phyloP scores from a whole-genome alignment of 2,329 filamentous ascomycete genomes.

The Diaporthe helianthi region DNA sequence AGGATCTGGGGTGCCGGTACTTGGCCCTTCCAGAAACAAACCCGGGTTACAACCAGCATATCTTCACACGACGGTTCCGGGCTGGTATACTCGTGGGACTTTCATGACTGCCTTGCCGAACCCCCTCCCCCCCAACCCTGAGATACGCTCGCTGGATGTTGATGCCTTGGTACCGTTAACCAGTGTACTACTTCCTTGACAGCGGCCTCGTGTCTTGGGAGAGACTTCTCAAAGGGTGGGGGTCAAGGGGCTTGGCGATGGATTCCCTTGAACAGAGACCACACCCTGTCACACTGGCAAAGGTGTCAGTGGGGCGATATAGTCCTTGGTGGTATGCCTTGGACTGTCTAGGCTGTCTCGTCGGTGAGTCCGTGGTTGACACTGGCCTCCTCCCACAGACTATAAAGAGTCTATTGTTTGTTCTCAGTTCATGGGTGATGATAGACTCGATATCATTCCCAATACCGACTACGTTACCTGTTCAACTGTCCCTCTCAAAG shows the following conservation, averaged over 20 bases:
- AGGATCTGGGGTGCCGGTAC: conserved; percentile 11
- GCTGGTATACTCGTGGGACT: not conserved
- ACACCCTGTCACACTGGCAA: conserved; percentile 2
- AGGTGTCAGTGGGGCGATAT: not conserved
- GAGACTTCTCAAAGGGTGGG: conserved; percentile 1
- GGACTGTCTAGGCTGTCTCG: not conserved
- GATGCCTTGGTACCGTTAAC: conserved; percentile 21
- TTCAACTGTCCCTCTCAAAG: not conserved
- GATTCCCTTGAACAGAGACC: not conserved
- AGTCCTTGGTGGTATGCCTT: not conserved
- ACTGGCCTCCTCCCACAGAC: not conserved
- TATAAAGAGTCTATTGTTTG: conserved; percentile 8
- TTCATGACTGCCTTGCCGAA: not conserved
- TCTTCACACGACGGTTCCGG: not conserved
- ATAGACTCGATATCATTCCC: not conserved
- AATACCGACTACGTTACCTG: not conserved
- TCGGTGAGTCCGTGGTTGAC: not conserved
- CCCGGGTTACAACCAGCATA: not conserved
- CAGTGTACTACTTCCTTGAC: not conserved
- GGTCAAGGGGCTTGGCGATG: conserved; percentile 8
- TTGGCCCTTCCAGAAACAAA: conserved; percentile 10
- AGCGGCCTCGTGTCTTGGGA: not conserved
- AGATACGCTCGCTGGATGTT: not conserved
- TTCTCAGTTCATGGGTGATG: not conserved
- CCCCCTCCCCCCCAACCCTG: conserved; percentile 1